phyloP scores from a whole-genome alignment of 139 green algal species.

The Pseudopediastrum boryanum region DNA sequence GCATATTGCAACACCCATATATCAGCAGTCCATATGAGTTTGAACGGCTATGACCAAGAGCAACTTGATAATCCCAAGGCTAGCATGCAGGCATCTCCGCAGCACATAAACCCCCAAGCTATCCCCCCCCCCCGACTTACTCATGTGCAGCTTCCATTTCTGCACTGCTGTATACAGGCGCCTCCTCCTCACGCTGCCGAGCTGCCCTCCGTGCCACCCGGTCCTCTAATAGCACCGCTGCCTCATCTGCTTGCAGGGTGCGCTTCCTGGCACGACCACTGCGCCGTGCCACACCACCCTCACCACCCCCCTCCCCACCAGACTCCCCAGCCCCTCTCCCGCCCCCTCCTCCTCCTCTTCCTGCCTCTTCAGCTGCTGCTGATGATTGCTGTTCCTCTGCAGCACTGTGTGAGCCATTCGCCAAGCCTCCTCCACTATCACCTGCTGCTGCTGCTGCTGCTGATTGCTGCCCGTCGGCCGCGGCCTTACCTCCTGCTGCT shows the following conservation, averaged over 20 bases:
- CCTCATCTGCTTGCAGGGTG: conserved; percentile 18
- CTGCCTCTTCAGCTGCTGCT: not conserved
- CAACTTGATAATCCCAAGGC: too few relatives aligned
- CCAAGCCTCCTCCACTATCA: not conserved
- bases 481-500: not conserved
- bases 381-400: conserved; percentile 9
- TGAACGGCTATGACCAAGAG: too few relatives aligned
- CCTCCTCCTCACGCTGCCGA: not conserved
- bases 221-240: not conserved
- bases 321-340: not conserved
- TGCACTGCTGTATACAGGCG: not conserved
- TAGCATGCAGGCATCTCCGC: too few relatives aligned
- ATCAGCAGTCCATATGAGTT: too few relatives aligned
- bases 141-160: conserved; percentile 20
- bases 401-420: not conserved
- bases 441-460: not conserved
- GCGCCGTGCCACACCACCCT: not conserved
- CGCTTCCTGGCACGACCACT: conserved; percentile 2
- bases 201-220: not conserved
- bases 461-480: not conserved
- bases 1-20: too few relatives aligned
- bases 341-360: conserved; percentile 1
- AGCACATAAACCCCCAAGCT: too few relatives aligned
- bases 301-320: not conserved
- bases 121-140: too few relatives aligned